Percentiles rank a stretch among this genome's conserved stretches.
Conservation (phyloP, 2,329 filamentous ascomycete genomes). For the Penicillium italicum region DNA sequence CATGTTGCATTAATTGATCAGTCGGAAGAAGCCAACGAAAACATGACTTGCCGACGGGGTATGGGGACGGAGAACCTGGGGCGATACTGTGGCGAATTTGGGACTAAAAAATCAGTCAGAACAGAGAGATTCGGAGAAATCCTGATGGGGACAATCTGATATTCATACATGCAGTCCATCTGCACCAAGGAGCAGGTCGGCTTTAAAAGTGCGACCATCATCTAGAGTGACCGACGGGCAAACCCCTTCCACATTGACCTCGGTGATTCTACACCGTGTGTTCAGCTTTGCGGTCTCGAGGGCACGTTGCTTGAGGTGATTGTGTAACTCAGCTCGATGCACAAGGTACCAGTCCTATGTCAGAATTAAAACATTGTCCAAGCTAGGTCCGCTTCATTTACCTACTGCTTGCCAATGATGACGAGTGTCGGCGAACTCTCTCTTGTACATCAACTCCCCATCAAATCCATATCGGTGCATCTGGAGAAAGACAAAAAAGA, state of each 20-base stretch:
- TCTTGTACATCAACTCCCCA: conserved; percentile 17
- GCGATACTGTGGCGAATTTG: conserved; percentile 19
- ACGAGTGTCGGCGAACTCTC: conserved; percentile 16
- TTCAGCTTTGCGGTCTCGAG: conserved; percentile 22
- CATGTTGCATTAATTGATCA: conserved; percentile 11
- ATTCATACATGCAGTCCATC: conserved; percentile 25
- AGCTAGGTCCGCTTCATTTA: neutral
- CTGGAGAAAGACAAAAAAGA: conserved; percentile 3
- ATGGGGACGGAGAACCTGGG: conserved; percentile 16
- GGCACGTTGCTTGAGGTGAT: conserved; percentile 34
- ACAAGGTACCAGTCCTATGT: conserved; percentile 32
- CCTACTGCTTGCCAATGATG: conserved; percentile 25
- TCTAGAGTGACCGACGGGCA: conserved; percentile 19
- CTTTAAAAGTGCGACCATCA: conserved; percentile 19
- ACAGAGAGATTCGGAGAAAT: neutral
- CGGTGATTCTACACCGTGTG: conserved; percentile 21
- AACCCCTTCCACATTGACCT: conserved; percentile 11
- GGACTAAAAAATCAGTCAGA: conserved; percentile 15
- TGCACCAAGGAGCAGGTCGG: conserved; percentile 26
- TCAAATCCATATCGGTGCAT: conserved; percentile 18
- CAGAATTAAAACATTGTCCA: neutral
- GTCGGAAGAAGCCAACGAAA: conserved; percentile 27
- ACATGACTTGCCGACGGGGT: conserved; percentile 24
- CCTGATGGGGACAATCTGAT: neutral
- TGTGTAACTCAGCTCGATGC: conserved; percentile 45